Base-by-base conservation (phyloP, 179 eudicot genomes). In the Silene coronaria region DNA sequence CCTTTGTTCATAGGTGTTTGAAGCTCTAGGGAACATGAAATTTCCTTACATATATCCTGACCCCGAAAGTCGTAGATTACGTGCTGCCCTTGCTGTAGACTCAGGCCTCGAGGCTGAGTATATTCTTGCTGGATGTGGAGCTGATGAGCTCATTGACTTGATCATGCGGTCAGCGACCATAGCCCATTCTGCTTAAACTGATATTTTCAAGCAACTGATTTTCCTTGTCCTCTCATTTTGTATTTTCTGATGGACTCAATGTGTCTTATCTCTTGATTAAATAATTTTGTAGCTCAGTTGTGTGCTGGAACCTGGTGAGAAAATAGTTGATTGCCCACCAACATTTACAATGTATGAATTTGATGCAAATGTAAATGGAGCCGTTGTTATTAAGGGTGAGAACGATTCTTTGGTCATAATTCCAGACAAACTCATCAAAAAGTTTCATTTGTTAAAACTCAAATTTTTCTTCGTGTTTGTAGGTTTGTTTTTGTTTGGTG, bases 331-430 rank as follows among this genome's bases (percentile, higher is more conserved):
- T 84, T 95, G 95, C 82, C 99, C 99, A n/a, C 99, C 97, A 11
- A 95, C 99, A 16, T 95, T 95, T 83, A 91, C 97, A 22, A 95
- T 95, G 99, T 95, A 95, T 77, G 99, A 88, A 79, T 95, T 95
- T 84, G 99, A 95, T 84, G 97, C 99, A 23, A 91, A 91, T 77
- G 99, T 95, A 51, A 95, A 92, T 83, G 96, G 81, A 66, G 99
- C 97, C 48, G 82, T 61, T 78, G 99, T 92, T 58, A 19, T 92
- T 9, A 95, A 92, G 82, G 99, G 99, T 90, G 85, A 64, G 82
- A 9, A 75, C 58, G 14, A 19, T 1, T 73, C 68, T 69, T 67
- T 75, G 68, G 42, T 55, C 58, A 55, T 70, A 45, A 36, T 24
- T 34, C 13, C 10, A 57, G 42, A 36, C 6, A 34, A 3, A 28